phyloP scores from a whole-genome alignment of 352 stramenopile species.

The Phytophthora sansomeana region DNA sequence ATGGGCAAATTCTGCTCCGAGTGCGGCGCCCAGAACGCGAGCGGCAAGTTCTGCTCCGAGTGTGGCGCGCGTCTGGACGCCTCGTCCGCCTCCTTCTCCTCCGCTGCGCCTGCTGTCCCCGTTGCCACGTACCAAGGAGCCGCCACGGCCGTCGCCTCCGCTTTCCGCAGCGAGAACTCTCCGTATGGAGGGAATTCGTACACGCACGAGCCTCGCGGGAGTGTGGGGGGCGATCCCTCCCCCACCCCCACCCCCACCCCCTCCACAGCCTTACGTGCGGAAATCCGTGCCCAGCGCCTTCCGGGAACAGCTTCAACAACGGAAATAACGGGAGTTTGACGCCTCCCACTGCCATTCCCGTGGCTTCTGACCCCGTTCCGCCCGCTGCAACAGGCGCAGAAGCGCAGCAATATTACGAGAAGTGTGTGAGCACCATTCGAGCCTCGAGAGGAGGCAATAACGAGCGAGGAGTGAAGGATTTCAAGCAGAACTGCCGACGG shows the following conservation, averaged over 20 bases:
- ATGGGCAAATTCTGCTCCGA: conserved; percentile 74
- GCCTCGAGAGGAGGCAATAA: conserved; percentile 56
- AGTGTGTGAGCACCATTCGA: conserved; percentile 68
- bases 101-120: conserved; percentile 23
- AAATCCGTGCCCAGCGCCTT: conserved; percentile 37
- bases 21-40: conserved; percentile 55
- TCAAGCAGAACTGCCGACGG: conserved; percentile 70
- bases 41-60: conserved; percentile 74
- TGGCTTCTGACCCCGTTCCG: conserved; percentile 46
- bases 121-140: conserved; percentile 31
- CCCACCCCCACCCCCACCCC: conserved; percentile 17
- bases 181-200: conserved; percentile 26
- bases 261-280: conserved; percentile 23
- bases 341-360: conserved; percentile 22
- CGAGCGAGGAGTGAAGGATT: conserved; percentile 60
- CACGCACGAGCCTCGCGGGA: conserved; percentile 18
- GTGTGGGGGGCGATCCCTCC: not conserved
- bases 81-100: conserved; percentile 7
- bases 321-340: conserved; percentile 16
- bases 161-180: conserved; percentile 35
- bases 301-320: conserved; percentile 27
- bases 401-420: conserved; percentile 62
- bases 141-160: conserved; percentile 20
- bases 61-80: conserved; percentile 55
- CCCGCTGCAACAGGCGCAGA: conserved; percentile 56